Evolutionary conservation across 305 asterid genomes (phyloP).

Genomic region (Fraxinus sp.): DNA sequence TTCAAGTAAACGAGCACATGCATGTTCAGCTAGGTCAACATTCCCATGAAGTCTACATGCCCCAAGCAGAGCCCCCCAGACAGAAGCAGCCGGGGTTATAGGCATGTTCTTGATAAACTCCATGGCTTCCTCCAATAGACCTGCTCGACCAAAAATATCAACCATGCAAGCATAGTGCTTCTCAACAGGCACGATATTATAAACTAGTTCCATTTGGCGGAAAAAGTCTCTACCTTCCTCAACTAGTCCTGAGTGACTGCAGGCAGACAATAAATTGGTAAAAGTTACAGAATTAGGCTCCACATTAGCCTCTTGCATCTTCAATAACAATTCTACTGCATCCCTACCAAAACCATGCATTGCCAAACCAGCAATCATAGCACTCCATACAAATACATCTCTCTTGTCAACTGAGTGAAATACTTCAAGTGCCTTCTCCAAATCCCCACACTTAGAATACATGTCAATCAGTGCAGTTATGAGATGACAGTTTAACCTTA

Average conservation of each 20-base stretch:
- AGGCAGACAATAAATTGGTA: conserved; percentile 66
- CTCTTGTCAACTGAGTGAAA: conserved; percentile 46
- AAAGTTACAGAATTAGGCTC: conserved; percentile 61
- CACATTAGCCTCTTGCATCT: conserved; percentile 59
- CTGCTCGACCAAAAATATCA: conserved; percentile 46
- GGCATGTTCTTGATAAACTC: conserved; percentile 40
- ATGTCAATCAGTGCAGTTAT: conserved; percentile 66
- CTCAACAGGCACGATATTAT: conserved; percentile 44
- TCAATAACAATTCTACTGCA: conserved; percentile 53
- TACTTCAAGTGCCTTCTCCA: conserved; percentile 64
- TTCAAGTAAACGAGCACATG: conserved; percentile 49
- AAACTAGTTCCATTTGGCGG: conserved; percentile 49
- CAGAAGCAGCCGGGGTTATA: conserved; percentile 47
- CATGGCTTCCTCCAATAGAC: neutral
- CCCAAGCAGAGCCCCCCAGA: conserved; percentile 81
- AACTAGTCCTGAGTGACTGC: conserved; percentile 77
- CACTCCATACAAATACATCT: conserved; percentile 73
- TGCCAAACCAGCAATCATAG: conserved; percentile 80
- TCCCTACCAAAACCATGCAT: conserved; percentile 73
- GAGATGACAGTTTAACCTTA: neutral
- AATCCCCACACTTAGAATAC: conserved; percentile 79
- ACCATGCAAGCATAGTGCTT: conserved; percentile 67
- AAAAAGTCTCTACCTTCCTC: conserved; percentile 53
- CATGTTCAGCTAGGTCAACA: conserved; percentile 57
- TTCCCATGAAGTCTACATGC: conserved; percentile 63